These are phyloP conservation scores for Phytophthora kernoviae DNA, from an alignment of 352 stramenopile species.

Conservation along the genomic window DNA sequence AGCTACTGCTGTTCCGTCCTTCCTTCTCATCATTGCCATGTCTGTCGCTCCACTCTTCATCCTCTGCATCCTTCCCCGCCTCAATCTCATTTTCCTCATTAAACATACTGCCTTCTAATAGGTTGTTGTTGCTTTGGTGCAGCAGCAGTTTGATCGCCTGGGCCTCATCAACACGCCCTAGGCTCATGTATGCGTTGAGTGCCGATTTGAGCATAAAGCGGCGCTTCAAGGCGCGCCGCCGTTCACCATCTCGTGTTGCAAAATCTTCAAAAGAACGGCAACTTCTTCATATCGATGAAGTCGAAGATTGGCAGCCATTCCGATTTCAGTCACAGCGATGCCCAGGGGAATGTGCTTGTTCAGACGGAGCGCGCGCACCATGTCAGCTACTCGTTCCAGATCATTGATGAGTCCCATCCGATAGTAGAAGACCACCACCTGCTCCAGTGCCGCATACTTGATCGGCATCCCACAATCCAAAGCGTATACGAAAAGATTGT, in stretches of 20 bases:
- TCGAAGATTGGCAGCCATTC: slow-evolving; percentile 69
- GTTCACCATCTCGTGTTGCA: slow-evolving; percentile 56
- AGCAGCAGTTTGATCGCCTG: slow-evolving; percentile 64
- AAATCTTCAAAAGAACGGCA: slow-evolving; percentile 82
- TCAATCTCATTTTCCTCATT: not conserved
- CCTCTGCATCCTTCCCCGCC: not conserved
- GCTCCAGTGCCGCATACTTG: slow-evolving; percentile 80
- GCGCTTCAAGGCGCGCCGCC: slow-evolving; percentile 58
- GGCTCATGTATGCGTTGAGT: slow-evolving; percentile 50
- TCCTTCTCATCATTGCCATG: slow-evolving; percentile 27
- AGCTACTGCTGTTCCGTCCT: slow-evolving; percentile 30
- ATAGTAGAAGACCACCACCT: slow-evolving; percentile 75
- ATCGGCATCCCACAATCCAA: slow-evolving; percentile 69
- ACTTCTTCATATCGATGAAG: slow-evolving; percentile 66
- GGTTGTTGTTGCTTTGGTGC: slow-evolving; percentile 32
- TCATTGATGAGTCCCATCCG: slow-evolving; percentile 62
- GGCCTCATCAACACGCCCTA: slow-evolving; percentile 65
- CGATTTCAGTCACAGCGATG: slow-evolving; percentile 75
- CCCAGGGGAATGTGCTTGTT: slow-evolving; percentile 81
- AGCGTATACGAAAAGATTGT: slow-evolving; percentile 63
- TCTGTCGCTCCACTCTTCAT: not conserved
- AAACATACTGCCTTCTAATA: slow-evolving; percentile 23
- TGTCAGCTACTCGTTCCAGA: slow-evolving; percentile 63
- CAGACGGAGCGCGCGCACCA: slow-evolving; percentile 65
- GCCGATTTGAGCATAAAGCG: slow-evolving; percentile 69